These are phyloP conservation scores for Pyricularia sp. DNA, from an alignment of 2,329 filamentous ascomycete genomes.

Conservation along the genomic window DNA sequence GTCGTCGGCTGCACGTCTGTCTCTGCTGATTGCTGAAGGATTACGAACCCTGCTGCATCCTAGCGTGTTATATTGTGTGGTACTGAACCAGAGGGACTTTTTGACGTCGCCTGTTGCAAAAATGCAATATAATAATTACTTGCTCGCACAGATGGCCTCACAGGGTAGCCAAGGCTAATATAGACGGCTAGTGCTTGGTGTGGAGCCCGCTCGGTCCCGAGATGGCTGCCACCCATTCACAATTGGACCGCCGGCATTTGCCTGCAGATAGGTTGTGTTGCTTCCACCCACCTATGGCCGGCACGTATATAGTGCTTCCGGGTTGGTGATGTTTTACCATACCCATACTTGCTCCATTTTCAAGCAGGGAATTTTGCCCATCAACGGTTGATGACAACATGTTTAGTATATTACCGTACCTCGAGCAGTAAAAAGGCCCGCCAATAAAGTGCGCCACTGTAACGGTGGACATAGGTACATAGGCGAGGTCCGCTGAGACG, in stretches of 20 bases:
- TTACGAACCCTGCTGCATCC: neutral
- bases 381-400: neutral
- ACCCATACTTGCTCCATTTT: neutral
- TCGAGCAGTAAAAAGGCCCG: neutral
- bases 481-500: neutral
- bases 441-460: neutral
- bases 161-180: neutral
- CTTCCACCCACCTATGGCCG: neutral
- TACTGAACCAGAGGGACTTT: neutral
- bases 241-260: neutral
- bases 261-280: neutral
- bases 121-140: neutral
- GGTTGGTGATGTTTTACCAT: neutral
- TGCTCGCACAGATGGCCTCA: neutral
- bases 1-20: neutral
- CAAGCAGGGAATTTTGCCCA: neutral
- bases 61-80: neutral
- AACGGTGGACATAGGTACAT: neutral
- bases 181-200: neutral
- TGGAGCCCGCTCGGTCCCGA: neutral
- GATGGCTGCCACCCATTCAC: neutral
- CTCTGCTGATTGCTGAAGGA: neutral
- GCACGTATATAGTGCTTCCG: neutral
- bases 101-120: neutral
- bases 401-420: neutral